Evolutionary conservation across 306 rosid genomes (phyloP), one percentile per base, ranked within the genome.

Genomic region (Hippophae rhamnoides): DNA sequence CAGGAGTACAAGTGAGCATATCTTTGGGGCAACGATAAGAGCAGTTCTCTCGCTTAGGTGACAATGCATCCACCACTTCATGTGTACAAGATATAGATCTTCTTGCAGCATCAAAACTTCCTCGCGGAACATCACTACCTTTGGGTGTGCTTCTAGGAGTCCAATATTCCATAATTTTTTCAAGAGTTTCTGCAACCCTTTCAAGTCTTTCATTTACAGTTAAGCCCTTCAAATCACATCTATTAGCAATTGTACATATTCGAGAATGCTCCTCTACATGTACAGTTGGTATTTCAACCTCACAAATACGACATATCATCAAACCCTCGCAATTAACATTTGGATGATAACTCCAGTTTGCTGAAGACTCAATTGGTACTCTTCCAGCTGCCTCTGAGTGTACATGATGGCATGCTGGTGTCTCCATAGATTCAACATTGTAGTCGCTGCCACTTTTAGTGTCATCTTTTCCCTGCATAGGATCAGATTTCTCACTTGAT

Each of bases 261-360:
- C 72, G 79, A 73, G 99, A 92, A 69, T 92, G 99, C 72, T 82
- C 95, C 77, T 92, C 99, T 52, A 86, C 97, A 74, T 82, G 89
- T 50, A 82, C 81, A 60, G 86, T 86, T 18, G 99, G 97, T 76
- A 92, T 88, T 68, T 92, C 97, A 67, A 92, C 93, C 78, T 92
- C 99, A 60, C 99, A 92, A 60, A 92, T 92, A 43, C 99, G 83
- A 74, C 99, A 92, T 41, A 88, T 88, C 96, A 92, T 84, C 60
- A 86, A 70, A 72, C 80, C 77, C 47, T 80, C 96, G 47, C 74
- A 80, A 50, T 75, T 38, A 73, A 79, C 69, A 78, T 74, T 82
- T 56, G 78, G 95, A 27, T 74, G 86, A 61, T 85, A 89, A 57
- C 86, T 88, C 83, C 89, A 85, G 54, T 62, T 69, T 58, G 85